These are phyloP conservation scores for Suhomyces atakaporum DNA, from an alignment of 1,139 yeast species.

Conservation along the genomic window DNA sequence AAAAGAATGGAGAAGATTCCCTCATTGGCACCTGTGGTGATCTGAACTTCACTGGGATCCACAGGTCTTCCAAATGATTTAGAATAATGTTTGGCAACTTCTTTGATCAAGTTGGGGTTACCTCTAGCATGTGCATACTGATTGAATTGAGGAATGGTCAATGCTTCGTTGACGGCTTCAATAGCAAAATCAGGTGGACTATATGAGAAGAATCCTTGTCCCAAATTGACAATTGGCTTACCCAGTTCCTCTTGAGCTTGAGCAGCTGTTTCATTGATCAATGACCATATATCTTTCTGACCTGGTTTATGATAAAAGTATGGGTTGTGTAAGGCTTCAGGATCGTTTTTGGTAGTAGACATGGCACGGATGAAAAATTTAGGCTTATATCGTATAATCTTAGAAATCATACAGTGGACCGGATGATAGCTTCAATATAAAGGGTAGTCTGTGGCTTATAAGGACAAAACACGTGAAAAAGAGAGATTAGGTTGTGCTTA, in stretches of 20 bases:
- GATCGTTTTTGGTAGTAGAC: slow-evolving; percentile 5
- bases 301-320: slow-evolving; percentile 58
- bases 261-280: slow-evolving; percentile 94
- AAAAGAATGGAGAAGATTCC: slow-evolving; percentile 85
- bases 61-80: slow-evolving; percentile 64
- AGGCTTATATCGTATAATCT: background rate
- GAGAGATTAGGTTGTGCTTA: no score
- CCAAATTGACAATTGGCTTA: slow-evolving; percentile 78
- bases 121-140: slow-evolving; percentile 95
- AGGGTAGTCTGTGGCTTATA: slow-evolving; percentile 8
- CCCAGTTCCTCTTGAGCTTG: slow-evolving; percentile 65
- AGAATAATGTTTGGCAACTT: slow-evolving; percentile 71
- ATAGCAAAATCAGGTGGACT: slow-evolving; percentile 90
- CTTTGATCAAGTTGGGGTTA: slow-evolving; percentile 68
- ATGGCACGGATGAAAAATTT: background rate
- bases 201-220: slow-evolving; percentile 96
- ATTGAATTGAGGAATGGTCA: slow-evolving; percentile 70
- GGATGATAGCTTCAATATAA: background rate
- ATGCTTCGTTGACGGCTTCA: slow-evolving; percentile 76
- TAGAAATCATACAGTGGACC: background rate
- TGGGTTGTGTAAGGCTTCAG: slow-evolving; percentile 50
- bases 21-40: slow-evolving; percentile 97
- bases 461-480: background rate
- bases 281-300: slow-evolving; percentile 88
- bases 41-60: slow-evolving; percentile 64